Evolutionary conservation across 371 early-diverging fungal genomes (phyloP).

Genomic region (Coemansia sp.): DNA sequence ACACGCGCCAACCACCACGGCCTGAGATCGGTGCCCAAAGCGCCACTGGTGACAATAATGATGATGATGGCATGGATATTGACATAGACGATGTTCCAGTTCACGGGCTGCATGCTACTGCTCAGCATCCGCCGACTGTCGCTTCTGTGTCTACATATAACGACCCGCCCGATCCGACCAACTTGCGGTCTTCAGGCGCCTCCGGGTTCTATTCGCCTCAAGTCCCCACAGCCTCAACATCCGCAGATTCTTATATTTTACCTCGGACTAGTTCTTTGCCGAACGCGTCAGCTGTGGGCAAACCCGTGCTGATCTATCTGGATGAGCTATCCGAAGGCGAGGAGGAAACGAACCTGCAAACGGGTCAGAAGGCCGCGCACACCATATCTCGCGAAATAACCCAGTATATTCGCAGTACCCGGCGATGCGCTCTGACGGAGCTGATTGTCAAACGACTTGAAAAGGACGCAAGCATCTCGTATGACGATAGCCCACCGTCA

Average conservation of each 20-base stretch:
- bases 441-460: constrained; percentile 24
- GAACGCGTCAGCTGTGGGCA: not conserved
- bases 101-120: not conserved
- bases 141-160: too few species aligned
- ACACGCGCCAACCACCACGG: too few species aligned
- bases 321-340: constrained; percentile 18
- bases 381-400: constrained; percentile 21
- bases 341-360: not conserved
- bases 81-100: constrained; percentile 4
- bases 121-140: not conserved
- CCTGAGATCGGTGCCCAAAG: too few species aligned
- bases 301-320: constrained; percentile 26
- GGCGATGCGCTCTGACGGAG: constrained; percentile 19
- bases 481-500: not conserved
- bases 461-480: not conserved
- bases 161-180: too few species aligned
- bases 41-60: not conserved
- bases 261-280: not conserved
- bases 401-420: constrained; percentile 7
- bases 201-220: too few species aligned
- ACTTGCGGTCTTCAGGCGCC: too few species aligned
- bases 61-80: constrained; percentile 21
- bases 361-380: constrained; percentile 14
- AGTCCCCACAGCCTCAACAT: too few species aligned
- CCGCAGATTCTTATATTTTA: not conserved